Evolutionary conservation across 1,284 basidiomycete species (phyloP).

Genomic region (Cutaneotrichosporon sp.): DNA sequence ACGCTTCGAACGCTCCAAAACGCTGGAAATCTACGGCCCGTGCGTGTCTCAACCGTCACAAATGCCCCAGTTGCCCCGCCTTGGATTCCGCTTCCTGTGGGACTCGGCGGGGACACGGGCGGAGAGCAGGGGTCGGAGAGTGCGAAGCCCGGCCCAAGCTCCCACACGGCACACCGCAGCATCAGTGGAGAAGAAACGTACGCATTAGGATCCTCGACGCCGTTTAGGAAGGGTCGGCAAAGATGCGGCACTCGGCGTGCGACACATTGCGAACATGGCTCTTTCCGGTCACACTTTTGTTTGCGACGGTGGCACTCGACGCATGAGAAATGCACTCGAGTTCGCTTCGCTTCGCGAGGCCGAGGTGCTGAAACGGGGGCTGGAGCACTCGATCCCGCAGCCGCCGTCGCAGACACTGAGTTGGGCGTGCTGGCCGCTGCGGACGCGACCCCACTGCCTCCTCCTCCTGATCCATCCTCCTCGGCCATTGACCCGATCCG

Average conservation of each 20-base stretch:
- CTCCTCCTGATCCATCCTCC: conserved; percentile 30
- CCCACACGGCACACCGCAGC: too few relatives aligned
- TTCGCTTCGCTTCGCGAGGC: conserved; percentile 37
- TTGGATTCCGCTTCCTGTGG: too few relatives aligned
- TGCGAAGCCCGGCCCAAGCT: neutral
- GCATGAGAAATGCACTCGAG: conserved; percentile 48
- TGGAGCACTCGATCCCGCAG: conserved; percentile 24
- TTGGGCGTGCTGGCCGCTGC: neutral
- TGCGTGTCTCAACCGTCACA: too few relatives aligned
- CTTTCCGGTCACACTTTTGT: conserved; percentile 47
- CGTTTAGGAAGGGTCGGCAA: conserved; percentile 50
- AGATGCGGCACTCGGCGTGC: conserved; percentile 49
- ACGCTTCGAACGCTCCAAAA: neutral
- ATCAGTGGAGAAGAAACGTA: conserved; percentile 22
- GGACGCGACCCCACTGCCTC: neutral
- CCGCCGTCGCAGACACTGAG: neutral
- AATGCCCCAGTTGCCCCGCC: too few relatives aligned
- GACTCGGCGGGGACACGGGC: too few relatives aligned
- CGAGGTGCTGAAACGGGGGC: too few relatives aligned
- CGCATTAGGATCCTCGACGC: conserved; percentile 49
- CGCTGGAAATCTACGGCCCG: neutral
- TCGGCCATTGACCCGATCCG: conserved; percentile 26
- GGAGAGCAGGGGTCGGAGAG: neutral
- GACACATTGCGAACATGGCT: conserved; percentile 50
- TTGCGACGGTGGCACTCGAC: conserved; percentile 49